Base-by-base conservation (phyloP, 495 filamentous ascomycete genomes). In the Extremus antarcticus region DNA sequence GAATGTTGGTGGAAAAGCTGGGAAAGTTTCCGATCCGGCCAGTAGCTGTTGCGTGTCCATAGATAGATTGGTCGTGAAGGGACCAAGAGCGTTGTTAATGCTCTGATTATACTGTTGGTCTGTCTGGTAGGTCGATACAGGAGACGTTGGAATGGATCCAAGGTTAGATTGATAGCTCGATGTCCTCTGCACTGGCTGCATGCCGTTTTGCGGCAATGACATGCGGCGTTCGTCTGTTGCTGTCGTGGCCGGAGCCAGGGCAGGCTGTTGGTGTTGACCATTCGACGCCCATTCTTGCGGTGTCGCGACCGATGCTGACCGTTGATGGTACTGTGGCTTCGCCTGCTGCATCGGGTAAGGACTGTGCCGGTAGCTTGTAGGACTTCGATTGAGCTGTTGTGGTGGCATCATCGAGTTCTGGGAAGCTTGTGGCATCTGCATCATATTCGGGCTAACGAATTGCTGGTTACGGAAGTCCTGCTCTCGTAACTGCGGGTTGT, bases 31-130 rank as follows among this genome's bases (percentile, higher is more conserved):
- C 9, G 19, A 22, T n/a, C 49, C 57, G n/a, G 19, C 48, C 3
- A 79, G 63, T 10, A 79, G 65, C 60, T 71, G 70, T 55, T 80
- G 76, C 22, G 74, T 55, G 32, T 80, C 74, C 9, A 68, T 61
- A 17, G 78, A 76, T 7, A 80, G 63, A 9, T 70, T 62, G 38
- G 64, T 71, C 11, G 71, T 71, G 46, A 80, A 65, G 25, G 46
- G 46, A 4, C 11, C 46, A 15, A 45, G 8, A n/a, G 41, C 41
- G 19, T 21, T 7, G 29, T 13, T 35, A 4, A 35, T 35, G n/a
- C n/a, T n/a, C n/a, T n/a, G n/a, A n/a, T n/a, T n/a, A n/a, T n/a
- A n/a, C n/a, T n/a, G n/a, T n/a, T n/a, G n/a, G n/a, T n/a, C n/a
- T 13, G 29, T 35, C 29, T 35, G 29, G 29, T 35, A 35, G 29